Percentiles rank a stretch among this genome's conserved stretches.
Evolutionary conservation across 768 basidiomycete genomes (phyloP).

Genomic region (Pisolithus tinctorius): DNA sequence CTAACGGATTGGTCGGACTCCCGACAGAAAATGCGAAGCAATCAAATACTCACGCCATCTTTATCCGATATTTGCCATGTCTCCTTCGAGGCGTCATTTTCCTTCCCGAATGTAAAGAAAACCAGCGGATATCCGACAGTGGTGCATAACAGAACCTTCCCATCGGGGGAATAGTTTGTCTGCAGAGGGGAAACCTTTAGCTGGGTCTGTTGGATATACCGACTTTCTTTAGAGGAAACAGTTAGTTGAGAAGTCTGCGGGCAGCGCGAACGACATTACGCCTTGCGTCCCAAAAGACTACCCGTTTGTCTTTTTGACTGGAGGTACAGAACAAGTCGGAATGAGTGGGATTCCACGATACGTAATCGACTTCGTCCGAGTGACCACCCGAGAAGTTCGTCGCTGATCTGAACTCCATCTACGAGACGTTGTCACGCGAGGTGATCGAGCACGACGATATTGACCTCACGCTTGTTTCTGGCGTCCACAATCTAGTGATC

Average conservation of each 20-base stretch:
- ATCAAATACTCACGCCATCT: conserved; percentile 14
- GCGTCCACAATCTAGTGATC: conserved; percentile 66
- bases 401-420: conserved; percentile 71
- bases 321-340: conserved; percentile 79
- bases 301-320: conserved; percentile 64
- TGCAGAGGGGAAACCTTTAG: conserved; percentile 58
- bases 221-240: conserved; percentile 47
- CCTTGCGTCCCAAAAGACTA: conserved; percentile 82
- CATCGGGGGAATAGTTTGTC: conserved; percentile 68
- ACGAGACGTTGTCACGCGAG: not conserved
- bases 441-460: not conserved
- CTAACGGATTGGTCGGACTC: conserved; percentile 18
- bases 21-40: not conserved
- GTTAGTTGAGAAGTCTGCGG: conserved; percentile 4
- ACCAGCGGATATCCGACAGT: conserved; percentile 55
- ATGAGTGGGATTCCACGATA: conserved; percentile 82
- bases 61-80: conserved; percentile 37
- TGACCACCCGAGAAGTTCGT: conserved; percentile 64
- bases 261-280: conserved; percentile 38
- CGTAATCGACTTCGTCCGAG: conserved; percentile 71
- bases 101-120: conserved; percentile 52
- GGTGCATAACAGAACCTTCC: conserved; percentile 55
- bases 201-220: conserved; percentile 52
- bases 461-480: conserved; percentile 64
- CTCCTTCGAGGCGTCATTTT: conserved; percentile 47